These are phyloP conservation scores for Aphanomyces stellatus DNA, from an alignment of 352 stramenopile genomes.

Conservation along the genomic window DNA sequence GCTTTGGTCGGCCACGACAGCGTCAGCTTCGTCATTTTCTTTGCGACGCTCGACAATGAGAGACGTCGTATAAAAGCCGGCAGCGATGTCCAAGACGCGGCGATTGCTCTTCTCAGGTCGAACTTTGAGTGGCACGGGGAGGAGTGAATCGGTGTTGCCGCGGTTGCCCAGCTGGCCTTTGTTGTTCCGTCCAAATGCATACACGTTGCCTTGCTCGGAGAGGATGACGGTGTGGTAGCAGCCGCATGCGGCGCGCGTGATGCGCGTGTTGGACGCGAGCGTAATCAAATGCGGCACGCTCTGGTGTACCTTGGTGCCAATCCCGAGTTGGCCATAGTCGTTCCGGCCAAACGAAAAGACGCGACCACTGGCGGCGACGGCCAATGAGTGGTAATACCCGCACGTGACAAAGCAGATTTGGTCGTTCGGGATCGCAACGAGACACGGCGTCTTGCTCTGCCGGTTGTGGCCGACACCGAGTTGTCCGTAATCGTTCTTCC, in stretches of 20 bases:
- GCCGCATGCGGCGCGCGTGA: constrained; percentile 65
- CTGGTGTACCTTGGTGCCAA: constrained; percentile 79
- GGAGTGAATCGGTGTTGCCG: constrained; percentile 66
- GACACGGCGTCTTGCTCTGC: constrained; percentile 57
- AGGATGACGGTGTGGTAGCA: constrained; percentile 83
- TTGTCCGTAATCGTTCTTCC: constrained; percentile 85
- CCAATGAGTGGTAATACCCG: constrained; percentile 78
- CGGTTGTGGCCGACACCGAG: constrained; percentile 69
- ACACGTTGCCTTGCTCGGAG: constrained; percentile 76
- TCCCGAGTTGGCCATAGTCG: constrained; percentile 80
- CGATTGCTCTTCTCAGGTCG: constrained; percentile 70
- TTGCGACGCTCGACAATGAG: constrained; percentile 77
- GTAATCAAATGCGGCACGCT: constrained; percentile 59
- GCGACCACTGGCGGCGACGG: constrained; percentile 53
- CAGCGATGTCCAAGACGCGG: constrained; percentile 69
- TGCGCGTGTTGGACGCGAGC: constrained; percentile 59
- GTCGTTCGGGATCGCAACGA: constrained; percentile 55
- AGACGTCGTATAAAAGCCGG: constrained; percentile 83
- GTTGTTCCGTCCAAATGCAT: constrained; percentile 83
- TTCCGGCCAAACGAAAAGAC: constrained; percentile 80
- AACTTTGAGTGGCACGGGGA: constrained; percentile 75
- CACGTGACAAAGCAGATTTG: constrained; percentile 73
- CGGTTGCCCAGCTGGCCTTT: constrained; percentile 83
- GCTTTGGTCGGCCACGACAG: constrained; percentile 48
- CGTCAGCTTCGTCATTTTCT: constrained; percentile 69